These are phyloP conservation scores for Alnus glutinosa DNA, from an alignment of 306 rosid genomes.

Conservation along the genomic window DNA sequence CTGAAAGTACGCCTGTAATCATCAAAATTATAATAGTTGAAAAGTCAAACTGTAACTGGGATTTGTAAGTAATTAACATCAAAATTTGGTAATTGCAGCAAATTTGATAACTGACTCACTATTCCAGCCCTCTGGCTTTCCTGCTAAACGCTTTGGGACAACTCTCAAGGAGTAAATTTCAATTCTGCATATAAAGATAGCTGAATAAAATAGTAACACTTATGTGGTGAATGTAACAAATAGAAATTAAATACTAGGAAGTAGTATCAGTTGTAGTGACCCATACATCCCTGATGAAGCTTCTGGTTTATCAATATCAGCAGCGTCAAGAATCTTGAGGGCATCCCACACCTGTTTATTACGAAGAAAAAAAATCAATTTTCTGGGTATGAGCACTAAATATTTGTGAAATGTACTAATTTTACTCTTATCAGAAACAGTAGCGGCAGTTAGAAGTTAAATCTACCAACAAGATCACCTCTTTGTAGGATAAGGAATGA, in stretches of 20 bases:
- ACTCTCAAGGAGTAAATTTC: conserved; percentile 69
- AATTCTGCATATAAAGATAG: conserved; percentile 44
- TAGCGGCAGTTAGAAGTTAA: background rate
- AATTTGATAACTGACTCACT: conserved; percentile 54
- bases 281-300: conserved; percentile 52
- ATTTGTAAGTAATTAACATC: conserved; percentile 24
- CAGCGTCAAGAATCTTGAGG: conserved; percentile 76
- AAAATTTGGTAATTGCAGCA: conserved; percentile 20
- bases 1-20: conserved; percentile 6
- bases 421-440: background rate
- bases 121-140: conserved; percentile 75
- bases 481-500: conserved; percentile 57
- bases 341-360: conserved; percentile 69
- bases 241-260: background rate
- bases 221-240: conserved; percentile 13
- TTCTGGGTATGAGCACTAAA: conserved; percentile 1
- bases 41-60: conserved; percentile 10
- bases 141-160: conserved; percentile 59
- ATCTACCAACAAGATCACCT: conserved; percentile 33
- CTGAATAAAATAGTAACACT: conserved; percentile 9
- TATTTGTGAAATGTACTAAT: background rate
- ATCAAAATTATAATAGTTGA: background rate
- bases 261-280: background rate
- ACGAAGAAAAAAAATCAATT: background rate
- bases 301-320: conserved; percentile 58